Evolutionary conservation across 2,329 filamentous ascomycete genomes (phyloP).

Genomic region (Amauroascus verrucosus): DNA sequence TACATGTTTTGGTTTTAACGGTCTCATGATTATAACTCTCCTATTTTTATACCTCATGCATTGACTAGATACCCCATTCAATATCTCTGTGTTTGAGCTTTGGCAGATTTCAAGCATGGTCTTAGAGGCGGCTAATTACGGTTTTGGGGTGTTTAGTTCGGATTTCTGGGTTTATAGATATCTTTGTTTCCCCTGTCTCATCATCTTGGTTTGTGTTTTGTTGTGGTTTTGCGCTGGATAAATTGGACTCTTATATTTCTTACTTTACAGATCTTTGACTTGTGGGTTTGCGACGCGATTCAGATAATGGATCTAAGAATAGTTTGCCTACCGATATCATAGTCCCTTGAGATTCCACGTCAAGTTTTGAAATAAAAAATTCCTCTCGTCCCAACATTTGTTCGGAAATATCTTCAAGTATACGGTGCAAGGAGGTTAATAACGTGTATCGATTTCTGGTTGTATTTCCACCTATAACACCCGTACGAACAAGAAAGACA

Average conservation of each 20-base stretch:
- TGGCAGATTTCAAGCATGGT: neutral
- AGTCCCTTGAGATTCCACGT: too few species aligned
- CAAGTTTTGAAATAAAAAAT: too few species aligned
- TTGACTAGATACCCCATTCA: neutral
- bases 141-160: neutral
- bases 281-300: too few species aligned
- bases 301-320: too few species aligned
- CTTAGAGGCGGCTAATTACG: neutral
- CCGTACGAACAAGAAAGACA: neutral
- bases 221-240: neutral
- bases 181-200: slow-evolving; percentile 2
- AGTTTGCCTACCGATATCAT: too few species aligned
- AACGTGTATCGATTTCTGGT: too few species aligned
- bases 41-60: neutral
- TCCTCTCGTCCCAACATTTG: too few species aligned
- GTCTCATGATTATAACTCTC: neutral
- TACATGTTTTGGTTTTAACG: neutral
- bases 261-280: neutral
- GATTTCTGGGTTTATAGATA: neutral
- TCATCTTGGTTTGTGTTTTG: neutral
- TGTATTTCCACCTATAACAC: neutral
- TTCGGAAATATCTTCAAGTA: too few species aligned
- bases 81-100: neutral
- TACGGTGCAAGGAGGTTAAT: too few species aligned
- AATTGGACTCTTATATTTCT: neutral